Percentiles rank a stretch among this genome's conserved stretches.
Evolutionary conservation across 2,329 filamentous ascomycete genomes (phyloP).

Genomic region (Periglandula ipomoeae): DNA sequence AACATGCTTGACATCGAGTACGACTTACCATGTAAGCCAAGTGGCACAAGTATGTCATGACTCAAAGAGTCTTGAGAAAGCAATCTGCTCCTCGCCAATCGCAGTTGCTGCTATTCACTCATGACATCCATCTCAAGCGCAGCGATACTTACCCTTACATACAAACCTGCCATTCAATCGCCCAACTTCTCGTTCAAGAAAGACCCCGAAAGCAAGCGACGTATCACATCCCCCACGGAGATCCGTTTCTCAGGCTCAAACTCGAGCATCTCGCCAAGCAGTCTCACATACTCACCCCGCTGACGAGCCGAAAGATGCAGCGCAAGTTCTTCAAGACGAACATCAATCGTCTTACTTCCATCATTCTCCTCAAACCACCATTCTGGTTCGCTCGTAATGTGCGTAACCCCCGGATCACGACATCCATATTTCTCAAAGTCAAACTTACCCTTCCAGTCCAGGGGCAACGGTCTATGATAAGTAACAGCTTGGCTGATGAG

Average conservation of each 20-base stretch:
- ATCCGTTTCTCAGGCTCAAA: slow-evolving; percentile 6
- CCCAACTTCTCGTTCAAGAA: too few species aligned
- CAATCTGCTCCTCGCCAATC: too few species aligned
- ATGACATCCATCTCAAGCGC: too few species aligned
- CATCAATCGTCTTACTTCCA: not conserved
- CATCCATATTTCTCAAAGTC: slow-evolving; percentile 6
- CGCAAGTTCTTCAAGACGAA: too few species aligned
- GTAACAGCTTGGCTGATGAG: slow-evolving; percentile 1
- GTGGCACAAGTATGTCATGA: too few species aligned
- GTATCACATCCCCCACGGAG: slow-evolving; percentile 4
- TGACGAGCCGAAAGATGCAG: slow-evolving; percentile 3
- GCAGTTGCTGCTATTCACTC: too few species aligned
- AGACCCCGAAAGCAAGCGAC: too few species aligned
- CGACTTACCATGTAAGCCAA: too few species aligned
- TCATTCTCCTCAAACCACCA: slow-evolving; percentile 7
- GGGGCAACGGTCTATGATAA: slow-evolving; percentile 6
- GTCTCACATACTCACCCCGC: not conserved
- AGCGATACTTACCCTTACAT: too few species aligned
- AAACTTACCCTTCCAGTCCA: slow-evolving; percentile 5
- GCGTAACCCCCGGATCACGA: not conserved
- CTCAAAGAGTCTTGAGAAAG: too few species aligned
- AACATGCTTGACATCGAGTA: too few species aligned
- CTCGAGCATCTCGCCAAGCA: slow-evolving; percentile 6
- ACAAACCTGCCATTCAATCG: too few species aligned
- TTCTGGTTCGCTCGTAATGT: not conserved